These are phyloP conservation scores for Dentipellis sp. DNA, from an alignment of 768 basidiomycete species.

Conservation along the genomic window DNA sequence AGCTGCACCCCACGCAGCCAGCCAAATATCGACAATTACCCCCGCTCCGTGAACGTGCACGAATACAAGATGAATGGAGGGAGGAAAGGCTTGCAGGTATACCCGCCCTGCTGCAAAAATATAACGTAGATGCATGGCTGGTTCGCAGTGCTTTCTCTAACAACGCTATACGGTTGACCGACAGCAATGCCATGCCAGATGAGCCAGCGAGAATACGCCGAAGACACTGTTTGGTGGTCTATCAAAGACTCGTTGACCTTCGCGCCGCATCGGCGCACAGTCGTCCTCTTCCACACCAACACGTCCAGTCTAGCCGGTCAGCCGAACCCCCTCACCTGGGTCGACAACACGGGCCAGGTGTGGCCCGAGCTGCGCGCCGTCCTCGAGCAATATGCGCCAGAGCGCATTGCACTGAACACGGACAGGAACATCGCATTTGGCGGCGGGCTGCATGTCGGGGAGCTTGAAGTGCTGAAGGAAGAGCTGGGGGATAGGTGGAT, in stretches of 20 bases:
- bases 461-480: conserved; percentile 27
- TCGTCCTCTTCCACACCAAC: conserved; percentile 41
- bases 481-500: conserved; percentile 36
- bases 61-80: conserved; percentile 32
- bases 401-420: conserved; percentile 36
- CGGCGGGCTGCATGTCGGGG: conserved; percentile 42
- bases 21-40: not conserved
- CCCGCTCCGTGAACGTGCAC: conserved; percentile 27
- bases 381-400: conserved; percentile 28
- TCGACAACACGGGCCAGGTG: conserved; percentile 40
- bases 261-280: conserved; percentile 38
- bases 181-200: conserved; percentile 24
- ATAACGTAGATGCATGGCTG: conserved; percentile 35
- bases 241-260: conserved; percentile 40
- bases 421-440: conserved; percentile 38
- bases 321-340: conserved; percentile 36
- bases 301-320: conserved; percentile 25
- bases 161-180: not conserved
- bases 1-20: not conserved
- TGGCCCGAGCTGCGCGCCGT: conserved; percentile 35
- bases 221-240: conserved; percentile 45
- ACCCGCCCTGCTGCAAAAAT: conserved; percentile 32
- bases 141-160: conserved; percentile 16
- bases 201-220: conserved; percentile 41
- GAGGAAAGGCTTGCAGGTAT: conserved; percentile 31